These are phyloP conservation scores for Penicillium simplicissimum DNA, from an alignment of 495 filamentous ascomycete species.

Conservation along the genomic window DNA sequence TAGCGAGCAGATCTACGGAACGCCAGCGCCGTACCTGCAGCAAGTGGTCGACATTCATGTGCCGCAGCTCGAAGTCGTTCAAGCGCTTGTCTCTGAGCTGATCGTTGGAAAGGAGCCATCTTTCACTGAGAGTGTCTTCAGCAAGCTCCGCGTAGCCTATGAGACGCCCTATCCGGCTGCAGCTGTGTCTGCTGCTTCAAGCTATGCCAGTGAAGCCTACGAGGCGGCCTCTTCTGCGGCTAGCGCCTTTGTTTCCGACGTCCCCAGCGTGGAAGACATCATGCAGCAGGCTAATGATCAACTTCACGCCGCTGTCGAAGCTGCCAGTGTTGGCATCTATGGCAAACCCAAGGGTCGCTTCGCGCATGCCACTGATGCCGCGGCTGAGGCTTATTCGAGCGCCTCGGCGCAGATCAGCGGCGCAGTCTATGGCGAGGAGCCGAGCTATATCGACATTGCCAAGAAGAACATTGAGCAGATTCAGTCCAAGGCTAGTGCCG, in stretches of 20 bases:
- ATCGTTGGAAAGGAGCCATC: constrained; percentile 75
- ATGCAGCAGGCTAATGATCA: constrained; percentile 56
- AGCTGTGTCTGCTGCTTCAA: constrained; percentile 52
- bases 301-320: constrained; percentile 60
- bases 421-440: constrained; percentile 57
- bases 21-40: constrained; percentile 63
- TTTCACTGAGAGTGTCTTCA: constrained; percentile 80
- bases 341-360: constrained; percentile 56
- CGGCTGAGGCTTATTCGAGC: constrained; percentile 49
- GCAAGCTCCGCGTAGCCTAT: constrained; percentile 65
- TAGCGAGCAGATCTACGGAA: constrained; percentile 72
- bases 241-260: constrained; percentile 53
- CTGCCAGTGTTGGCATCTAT: constrained; percentile 60
- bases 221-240: constrained; percentile 56
- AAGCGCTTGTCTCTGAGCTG: constrained; percentile 73
- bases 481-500: constrained; percentile 53
- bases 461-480: constrained; percentile 50
- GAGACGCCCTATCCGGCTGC: constrained; percentile 54
- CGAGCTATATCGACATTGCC: constrained; percentile 50
- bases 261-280: constrained; percentile 59
- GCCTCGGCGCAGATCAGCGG: constrained; percentile 51
- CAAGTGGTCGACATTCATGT: constrained; percentile 53
- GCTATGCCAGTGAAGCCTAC: constrained; percentile 58
- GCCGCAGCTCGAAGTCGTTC: constrained; percentile 67
- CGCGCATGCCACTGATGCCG: constrained; percentile 55